These are phyloP conservation scores for Pseudogymnoascus sp. DNA, from an alignment of 2,329 filamentous ascomycete genomes.

Conservation along the genomic window DNA sequence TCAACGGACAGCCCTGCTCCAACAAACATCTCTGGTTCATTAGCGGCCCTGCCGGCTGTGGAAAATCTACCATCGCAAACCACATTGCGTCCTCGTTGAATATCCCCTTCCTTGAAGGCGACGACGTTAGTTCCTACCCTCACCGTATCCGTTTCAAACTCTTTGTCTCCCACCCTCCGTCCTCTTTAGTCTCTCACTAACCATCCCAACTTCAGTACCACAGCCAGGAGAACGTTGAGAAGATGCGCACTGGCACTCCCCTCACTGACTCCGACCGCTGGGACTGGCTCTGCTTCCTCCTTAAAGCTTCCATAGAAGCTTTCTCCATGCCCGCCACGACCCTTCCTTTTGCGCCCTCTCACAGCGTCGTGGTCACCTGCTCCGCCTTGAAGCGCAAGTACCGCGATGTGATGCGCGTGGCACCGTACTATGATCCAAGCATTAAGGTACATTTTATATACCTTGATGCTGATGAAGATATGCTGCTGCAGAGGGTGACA, in stretches of 20 bases:
- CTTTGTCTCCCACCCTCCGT: not conserved
- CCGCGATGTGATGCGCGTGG: constrained; percentile 79
- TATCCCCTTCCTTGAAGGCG: constrained; percentile 67
- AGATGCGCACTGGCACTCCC: constrained; percentile 78
- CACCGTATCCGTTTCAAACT: no score
- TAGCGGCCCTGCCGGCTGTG: constrained; percentile 69
- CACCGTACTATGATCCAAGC: constrained; percentile 62
- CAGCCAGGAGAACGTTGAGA: constrained; percentile 70
- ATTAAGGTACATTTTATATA: constrained; percentile 90
- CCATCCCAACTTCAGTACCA: constrained; percentile 52
- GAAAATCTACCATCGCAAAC: constrained; percentile 67
- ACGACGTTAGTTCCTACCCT: constrained; percentile 53
- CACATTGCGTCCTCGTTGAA: constrained; percentile 53
- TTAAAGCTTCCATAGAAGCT: no score
- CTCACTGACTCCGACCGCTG: constrained; percentile 90
- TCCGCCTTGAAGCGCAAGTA: constrained; percentile 96
- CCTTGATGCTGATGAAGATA: constrained; percentile 66
- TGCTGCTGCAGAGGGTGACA: constrained; percentile 66
- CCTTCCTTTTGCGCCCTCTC: constrained; percentile 39
- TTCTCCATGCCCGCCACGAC: no score
- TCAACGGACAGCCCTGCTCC: no score
- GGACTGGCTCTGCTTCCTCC: constrained; percentile 99
- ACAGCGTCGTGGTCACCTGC: constrained; percentile 89
- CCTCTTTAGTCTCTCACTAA: constrained; percentile 1
- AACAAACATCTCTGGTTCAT: constrained; percentile 66